Base-by-base conservation (phyloP, 495 filamentous ascomycete genomes). In the Penicillium arizonense region DNA sequence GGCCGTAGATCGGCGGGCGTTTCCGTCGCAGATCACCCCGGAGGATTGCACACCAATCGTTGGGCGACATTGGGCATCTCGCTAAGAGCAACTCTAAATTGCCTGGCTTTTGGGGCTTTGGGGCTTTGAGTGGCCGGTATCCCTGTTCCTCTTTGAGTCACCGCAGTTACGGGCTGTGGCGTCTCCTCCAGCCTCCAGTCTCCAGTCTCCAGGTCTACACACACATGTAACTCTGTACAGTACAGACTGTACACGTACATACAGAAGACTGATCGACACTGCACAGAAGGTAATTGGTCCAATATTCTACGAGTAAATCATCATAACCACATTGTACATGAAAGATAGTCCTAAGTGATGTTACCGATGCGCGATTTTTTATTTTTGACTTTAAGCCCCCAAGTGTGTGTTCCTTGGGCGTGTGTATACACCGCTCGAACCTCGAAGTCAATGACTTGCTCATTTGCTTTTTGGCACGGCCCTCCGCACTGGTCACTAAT, bases 21-120 rank as follows among this genome's bases (percentile, higher is more conserved):
- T 70, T 68, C 66, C 66, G 68, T 60, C 63, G 68, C 70, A 64
- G 70, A 73, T 71, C 69, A 65, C 57, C 65, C 62, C 64, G 64
- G 68, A 65, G 55, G 47, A 62, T 73, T 68, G 55, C 51, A 41
- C 59, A 45, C 70, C 66, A 73, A 73, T 73, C 43, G 52, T 44
- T 57, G 43, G 54, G 46, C 50, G 59, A 59, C 58, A 58, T 64
- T 68, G 54, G 61, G 58, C 67, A 63, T 58, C 43, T 61, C 57
- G 55, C 60, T 59, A 56, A 50, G 40, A 41, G 21, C 60, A 66
- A 66, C 63, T 64, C 57, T 66, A 66, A 61, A 52, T 46, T 14
- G 43, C 26, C 34, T 50, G 50, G 44, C 38, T 44, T 44, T 33
- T 21, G 38, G 38, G 38, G 14, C 38, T 48, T 44, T 44, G 34